Base-by-base conservation (phyloP, 1,284 basidiomycete genomes). In the Cryptococcus sp. region DNA sequence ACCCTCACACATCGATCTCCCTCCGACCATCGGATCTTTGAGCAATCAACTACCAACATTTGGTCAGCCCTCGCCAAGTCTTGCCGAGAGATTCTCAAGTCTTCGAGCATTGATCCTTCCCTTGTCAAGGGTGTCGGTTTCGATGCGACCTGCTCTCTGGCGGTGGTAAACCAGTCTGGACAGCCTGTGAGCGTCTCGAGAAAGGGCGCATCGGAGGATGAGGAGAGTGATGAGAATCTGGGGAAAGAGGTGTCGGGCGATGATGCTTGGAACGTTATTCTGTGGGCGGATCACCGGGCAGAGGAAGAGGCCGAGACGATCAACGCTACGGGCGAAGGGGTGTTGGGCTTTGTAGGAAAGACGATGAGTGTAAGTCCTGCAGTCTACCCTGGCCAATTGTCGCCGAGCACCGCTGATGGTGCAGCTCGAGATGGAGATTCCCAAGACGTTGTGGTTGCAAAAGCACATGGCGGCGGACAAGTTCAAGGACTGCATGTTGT, bases 401-500 rank as follows among this genome's bases (percentile, higher is more conserved):
- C 34, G 34, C 5, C 6, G 34, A 14, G 34, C n/a, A n/a, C n/a
- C n/a, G n/a, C 57, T 56, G 44, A 48, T 43, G 36, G 12, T 56
- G 9, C 59, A 93, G 87, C 79, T 95, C 43, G 92, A 97, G 73
- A 95, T 97, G 92, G 92, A 95, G 73, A 82, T 94, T 38, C 92
- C 92, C 0, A 97, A 97, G 74, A 86, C 93, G 11, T 82, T 97
- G 28, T 98, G 94, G 94, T 78, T 98, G 39, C 95, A 93, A 73
- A 84, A 83, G 52, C 79, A 89, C 74, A 93, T 97, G 89, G 71
- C 80, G 2, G 66, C 80, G 0, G 75, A 80, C 12, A 76, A 77
- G n/a, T 98, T 98, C 74, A 76, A 82, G 39, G 75, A 79, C 45
- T 91, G 85, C 75, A 86, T 90, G 71, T 94, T 98, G 77, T 98